Evolutionary conservation across 2,329 filamentous ascomycete genomes (phyloP).

Genomic region (Curvularia spicifera): DNA sequence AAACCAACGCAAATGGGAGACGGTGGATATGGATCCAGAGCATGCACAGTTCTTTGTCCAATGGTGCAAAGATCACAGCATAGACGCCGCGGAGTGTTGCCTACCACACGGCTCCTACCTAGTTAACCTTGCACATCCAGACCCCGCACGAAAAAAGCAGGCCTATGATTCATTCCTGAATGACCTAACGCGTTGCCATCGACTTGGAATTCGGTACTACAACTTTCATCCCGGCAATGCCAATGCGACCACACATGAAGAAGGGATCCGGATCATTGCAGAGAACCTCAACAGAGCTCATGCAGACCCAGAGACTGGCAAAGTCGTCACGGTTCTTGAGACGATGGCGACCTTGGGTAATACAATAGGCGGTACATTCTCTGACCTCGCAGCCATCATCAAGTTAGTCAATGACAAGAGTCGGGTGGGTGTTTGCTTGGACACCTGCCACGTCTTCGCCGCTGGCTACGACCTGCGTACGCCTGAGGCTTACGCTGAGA

Average conservation of each 20-base stretch:
- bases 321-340: slow-evolving; percentile 84
- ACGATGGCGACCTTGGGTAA: slow-evolving; percentile 92
- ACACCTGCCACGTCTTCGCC: slow-evolving; percentile 96
- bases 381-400: slow-evolving; percentile 87
- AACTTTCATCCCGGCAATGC: slow-evolving; percentile 96
- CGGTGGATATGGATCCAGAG: slow-evolving; percentile 74
- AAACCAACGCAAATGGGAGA: slow-evolving; percentile 93
- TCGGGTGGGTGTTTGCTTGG: slow-evolving; percentile 90
- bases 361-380: slow-evolving; percentile 82
- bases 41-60: slow-evolving; percentile 72
- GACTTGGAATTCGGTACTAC: slow-evolving; percentile 87
- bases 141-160: slow-evolving; percentile 79
- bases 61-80: slow-evolving; percentile 71
- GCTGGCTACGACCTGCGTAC: slow-evolving; percentile 89
- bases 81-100: slow-evolving; percentile 76
- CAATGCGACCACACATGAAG: slow-evolving; percentile 67
- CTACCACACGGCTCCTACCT: slow-evolving; percentile 95
- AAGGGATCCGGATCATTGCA: slow-evolving; percentile 80
- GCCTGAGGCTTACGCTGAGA: slow-evolving; percentile 73
- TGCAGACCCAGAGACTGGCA: slow-evolving; percentile 66
- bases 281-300: slow-evolving; percentile 83
- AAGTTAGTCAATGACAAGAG: slow-evolving; percentile 77
- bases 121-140: slow-evolving; percentile 89
- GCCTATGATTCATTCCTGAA: slow-evolving; percentile 87
- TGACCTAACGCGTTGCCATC: slow-evolving; percentile 83